phyloP scores from a whole-genome alignment of 345 rosid genomes.

The sweet orange (Citrus sinensis) region DNA sequence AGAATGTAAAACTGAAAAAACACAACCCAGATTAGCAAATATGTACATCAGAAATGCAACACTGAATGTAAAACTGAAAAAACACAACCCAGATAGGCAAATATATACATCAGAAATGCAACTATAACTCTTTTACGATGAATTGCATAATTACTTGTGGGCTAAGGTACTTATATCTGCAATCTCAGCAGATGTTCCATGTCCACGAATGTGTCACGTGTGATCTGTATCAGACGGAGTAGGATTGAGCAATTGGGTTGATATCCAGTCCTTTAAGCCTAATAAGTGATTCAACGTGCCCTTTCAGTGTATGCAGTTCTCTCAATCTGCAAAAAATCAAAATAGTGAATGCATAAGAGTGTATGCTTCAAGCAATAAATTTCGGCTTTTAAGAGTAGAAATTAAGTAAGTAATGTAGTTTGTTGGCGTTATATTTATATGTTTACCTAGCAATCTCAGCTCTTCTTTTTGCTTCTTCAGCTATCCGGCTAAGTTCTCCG shows the following conservation, averaged over 20 bases:
- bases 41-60: too few species aligned
- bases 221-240: conserved; percentile 13
- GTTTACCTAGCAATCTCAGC: conserved; percentile 50
- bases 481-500: conserved; percentile 41
- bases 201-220: too few species aligned
- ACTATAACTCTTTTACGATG: too few species aligned
- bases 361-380: neutral
- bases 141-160: too few species aligned
- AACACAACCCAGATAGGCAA: too few species aligned
- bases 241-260: conserved; percentile 46
- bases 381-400: too few species aligned
- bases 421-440: neutral
- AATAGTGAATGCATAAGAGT: neutral
- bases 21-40: too few species aligned
- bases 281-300: conserved; percentile 48
- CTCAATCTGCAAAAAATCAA: conserved; percentile 38
- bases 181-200: neutral
- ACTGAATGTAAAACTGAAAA: too few species aligned
- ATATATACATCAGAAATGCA: too few species aligned
- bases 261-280: conserved; percentile 51
- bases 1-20: too few species aligned
- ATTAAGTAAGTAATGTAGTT: too few species aligned
- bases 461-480: conserved; percentile 53
- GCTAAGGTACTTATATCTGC: too few species aligned
- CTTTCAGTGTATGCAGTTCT: conserved; percentile 46